A percentile compares a stretch with the other conserved stretches of the same genome.
These are phyloP conservation scores for Pichia californica DNA, from an alignment of 805 yeast species.

Conservation along the genomic window DNA sequence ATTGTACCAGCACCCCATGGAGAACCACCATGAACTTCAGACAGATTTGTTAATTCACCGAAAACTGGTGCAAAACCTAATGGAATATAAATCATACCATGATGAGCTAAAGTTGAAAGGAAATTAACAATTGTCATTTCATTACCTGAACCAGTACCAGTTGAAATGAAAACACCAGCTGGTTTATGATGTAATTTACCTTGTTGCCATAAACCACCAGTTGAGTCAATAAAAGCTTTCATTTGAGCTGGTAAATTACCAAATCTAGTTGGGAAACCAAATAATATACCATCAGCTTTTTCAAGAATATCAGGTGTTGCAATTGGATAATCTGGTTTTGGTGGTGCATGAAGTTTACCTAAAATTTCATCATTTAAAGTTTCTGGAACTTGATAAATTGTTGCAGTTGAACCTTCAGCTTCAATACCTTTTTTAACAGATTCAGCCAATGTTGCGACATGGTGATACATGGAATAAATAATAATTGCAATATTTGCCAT, in stretches of 20 bases:
- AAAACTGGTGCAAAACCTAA: conserved; percentile 61
- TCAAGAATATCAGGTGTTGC: conserved; percentile 53
- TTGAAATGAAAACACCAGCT: conserved; percentile 65
- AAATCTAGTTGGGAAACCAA: conserved; percentile 83
- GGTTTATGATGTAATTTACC: conserved; percentile 71
- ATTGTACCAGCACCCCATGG: conserved; percentile 84
- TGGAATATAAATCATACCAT: conserved; percentile 76
- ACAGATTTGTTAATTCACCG: conserved; percentile 46
- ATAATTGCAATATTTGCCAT: conserved; percentile 35
- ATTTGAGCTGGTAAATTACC: conserved; percentile 79
- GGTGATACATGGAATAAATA: conserved; percentile 75
- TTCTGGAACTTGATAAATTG: conserved; percentile 70
- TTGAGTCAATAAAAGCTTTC: conserved; percentile 68
- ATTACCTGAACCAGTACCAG: conserved; percentile 83
- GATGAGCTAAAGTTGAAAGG: conserved; percentile 63
- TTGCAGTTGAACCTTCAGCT: conserved; percentile 62
- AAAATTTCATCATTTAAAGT: conserved; percentile 60
- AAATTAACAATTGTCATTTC: conserved; percentile 64
- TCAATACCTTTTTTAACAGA: conserved; percentile 62
- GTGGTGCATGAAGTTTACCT: conserved; percentile 53
- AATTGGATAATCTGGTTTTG: conserved; percentile 56
- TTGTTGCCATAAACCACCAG: conserved; percentile 73
- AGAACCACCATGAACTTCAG: conserved; percentile 72
- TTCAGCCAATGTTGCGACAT: conserved; percentile 61
- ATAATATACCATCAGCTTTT: conserved; percentile 71